These are phyloP conservation scores for Lathyrus tuberosus DNA, from an alignment of 306 rosid genomes.

Conservation along the genomic window DNA sequence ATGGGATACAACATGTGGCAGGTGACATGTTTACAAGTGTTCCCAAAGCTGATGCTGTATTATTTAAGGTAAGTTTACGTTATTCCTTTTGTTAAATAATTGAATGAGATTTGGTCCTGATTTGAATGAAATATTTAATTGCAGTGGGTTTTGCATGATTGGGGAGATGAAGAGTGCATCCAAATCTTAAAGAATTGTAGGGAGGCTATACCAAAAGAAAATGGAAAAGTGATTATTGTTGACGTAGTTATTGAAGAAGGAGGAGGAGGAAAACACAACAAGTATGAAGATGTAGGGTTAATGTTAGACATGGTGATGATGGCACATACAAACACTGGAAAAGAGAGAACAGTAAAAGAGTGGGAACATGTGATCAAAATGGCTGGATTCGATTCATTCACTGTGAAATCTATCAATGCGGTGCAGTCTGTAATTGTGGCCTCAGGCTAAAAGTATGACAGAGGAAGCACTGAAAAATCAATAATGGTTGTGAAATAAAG, in stretches of 20 bases:
- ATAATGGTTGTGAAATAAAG: neutral
- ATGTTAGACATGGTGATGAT: conserved; percentile 67
- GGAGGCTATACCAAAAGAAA: conserved; percentile 53
- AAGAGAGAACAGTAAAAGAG: conserved; percentile 56
- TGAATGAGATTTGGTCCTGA: neutral
- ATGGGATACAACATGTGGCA: conserved; percentile 48
- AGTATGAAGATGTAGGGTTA: conserved; percentile 48
- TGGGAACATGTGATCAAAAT: conserved; percentile 58
- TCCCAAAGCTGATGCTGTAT: conserved; percentile 74
- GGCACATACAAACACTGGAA: conserved; percentile 60
- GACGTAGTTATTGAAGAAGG: conserved; percentile 53
- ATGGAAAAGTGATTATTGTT: conserved; percentile 61
- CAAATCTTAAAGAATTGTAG: conserved; percentile 55
- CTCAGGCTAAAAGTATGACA: conserved; percentile 20
- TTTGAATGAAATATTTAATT: neutral
- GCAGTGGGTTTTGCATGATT: conserved; percentile 64
- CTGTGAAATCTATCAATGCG: conserved; percentile 43
- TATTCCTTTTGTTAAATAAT: too few relatives aligned
- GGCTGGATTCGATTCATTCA: conserved; percentile 56
- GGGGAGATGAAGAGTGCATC: conserved; percentile 69
- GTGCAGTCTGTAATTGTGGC: conserved; percentile 55
- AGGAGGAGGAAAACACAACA: neutral
- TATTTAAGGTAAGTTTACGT: conserved; percentile 50
- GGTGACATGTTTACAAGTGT: conserved; percentile 70
- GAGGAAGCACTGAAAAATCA: neutral